Percentiles rank a stretch among this genome's conserved stretches.
These are phyloP conservation scores for Beta vulgaris DNA, from an alignment of 148 eudicot genomes.

Conservation along the genomic window DNA sequence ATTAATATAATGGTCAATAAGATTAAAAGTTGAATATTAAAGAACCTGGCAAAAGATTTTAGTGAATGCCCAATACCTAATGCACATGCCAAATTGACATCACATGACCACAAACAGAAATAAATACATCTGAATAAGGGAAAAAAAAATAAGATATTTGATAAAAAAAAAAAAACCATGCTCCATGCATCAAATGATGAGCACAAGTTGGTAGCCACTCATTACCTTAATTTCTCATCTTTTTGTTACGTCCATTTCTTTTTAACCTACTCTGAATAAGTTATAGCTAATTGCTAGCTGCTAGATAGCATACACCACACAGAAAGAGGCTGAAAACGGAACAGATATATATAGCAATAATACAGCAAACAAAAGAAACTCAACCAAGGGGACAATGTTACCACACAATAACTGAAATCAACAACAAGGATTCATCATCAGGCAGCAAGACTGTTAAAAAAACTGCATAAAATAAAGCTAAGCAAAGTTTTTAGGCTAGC, in stretches of 20 bases:
- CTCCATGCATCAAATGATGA: constrained; percentile 2
- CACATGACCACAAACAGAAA: neutral
- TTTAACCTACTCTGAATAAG: neutral
- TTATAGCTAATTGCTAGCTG: neutral
- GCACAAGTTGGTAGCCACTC: neutral
- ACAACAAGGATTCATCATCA: neutral
- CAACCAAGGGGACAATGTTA: neutral
- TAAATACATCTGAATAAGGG: neutral
- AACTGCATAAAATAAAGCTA: neutral
- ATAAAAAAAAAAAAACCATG: neutral
- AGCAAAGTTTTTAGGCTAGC: neutral
- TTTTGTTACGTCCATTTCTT: neutral
- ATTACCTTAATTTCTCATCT: neutral
- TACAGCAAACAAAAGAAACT: neutral
- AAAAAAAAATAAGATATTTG: neutral
- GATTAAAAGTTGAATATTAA: neutral
- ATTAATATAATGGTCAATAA: constrained; percentile 16
- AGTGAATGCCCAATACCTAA: neutral
- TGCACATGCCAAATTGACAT: neutral
- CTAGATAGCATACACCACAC: neutral
- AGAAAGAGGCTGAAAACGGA: neutral
- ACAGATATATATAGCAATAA: neutral
- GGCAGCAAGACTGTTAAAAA: neutral
- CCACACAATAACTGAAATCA: neutral
- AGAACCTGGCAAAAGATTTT: neutral